phyloP scores from a whole-genome alignment of 805 yeast genomes.

The Kuraishia piskuri region DNA sequence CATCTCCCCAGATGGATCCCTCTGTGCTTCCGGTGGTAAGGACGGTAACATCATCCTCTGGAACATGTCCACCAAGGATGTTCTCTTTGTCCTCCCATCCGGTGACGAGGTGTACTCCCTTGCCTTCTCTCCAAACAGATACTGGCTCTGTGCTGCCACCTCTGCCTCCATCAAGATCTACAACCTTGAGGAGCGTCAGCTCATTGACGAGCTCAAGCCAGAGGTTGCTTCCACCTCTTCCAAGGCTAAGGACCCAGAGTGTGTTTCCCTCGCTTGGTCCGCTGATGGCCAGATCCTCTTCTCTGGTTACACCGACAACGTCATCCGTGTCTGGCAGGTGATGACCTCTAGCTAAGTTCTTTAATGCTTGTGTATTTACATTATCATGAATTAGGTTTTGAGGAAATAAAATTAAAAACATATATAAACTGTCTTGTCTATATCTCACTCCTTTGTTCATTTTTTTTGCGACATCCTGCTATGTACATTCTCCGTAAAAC shows the following conservation, averaged over 20 bases:
- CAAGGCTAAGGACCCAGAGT: conserved; percentile 95
- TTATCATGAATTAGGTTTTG: conserved; percentile 9
- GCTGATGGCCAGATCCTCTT: conserved; percentile 99
- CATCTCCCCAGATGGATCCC: conserved; percentile 98
- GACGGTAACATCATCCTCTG: conserved; percentile 98
- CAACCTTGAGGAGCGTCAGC: conserved; percentile 90
- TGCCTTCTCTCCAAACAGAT: conserved; percentile 99
- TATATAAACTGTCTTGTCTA: conserved; percentile 3
- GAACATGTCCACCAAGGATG: conserved; percentile 82
- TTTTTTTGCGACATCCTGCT: no score
- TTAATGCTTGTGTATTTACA: conserved; percentile 1
- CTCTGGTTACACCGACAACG: conserved; percentile 99
- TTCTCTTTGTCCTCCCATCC: conserved; percentile 89
- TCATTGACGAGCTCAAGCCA: conserved; percentile 97
- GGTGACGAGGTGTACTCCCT: conserved; percentile 96
- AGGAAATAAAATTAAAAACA: conserved; percentile 9
- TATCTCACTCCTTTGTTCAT: no score
- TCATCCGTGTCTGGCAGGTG: conserved; percentile 99
- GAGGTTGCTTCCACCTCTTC: conserved; percentile 79
- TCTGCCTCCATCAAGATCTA: conserved; percentile 95
- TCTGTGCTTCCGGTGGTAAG: conserved; percentile 99
- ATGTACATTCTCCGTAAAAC: no score
- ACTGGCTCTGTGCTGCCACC: conserved; percentile 99
- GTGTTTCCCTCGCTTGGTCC: conserved; percentile 98
- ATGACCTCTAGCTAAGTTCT: conserved; percentile 61